A percentile compares a stretch with the other conserved stretches of the same genome.
Conservation (phyloP, 768 basidiomycete species). For the Hericium rajendrae region DNA sequence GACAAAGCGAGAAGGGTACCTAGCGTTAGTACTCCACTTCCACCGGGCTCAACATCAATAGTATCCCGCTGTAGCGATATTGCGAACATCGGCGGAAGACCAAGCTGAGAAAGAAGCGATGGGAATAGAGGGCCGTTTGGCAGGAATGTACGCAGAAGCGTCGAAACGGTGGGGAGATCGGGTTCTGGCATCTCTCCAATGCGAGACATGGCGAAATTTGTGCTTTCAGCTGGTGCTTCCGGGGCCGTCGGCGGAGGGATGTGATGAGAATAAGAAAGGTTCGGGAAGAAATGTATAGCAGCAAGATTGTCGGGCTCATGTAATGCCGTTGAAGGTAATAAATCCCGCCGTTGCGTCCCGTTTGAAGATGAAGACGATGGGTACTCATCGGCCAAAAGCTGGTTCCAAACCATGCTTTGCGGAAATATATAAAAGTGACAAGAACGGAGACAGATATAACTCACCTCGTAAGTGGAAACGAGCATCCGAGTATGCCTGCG, state of each 20-base stretch:
- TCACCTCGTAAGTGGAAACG: slow-evolving; percentile 67
- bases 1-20: slow-evolving; percentile 29
- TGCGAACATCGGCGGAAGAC: slow-evolving; percentile 31
- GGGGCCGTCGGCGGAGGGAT: not conserved
- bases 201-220: no score
- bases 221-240: not conserved
- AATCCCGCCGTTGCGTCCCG: no score
- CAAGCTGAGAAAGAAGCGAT: slow-evolving; percentile 21
- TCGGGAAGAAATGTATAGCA: slow-evolving; percentile 5
- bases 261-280: slow-evolving; percentile 6
- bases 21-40: slow-evolving; percentile 47
- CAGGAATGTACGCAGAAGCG: slow-evolving; percentile 20
- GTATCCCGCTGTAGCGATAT: slow-evolving; percentile 62
- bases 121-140: slow-evolving; percentile 26
- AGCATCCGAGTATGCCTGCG: slow-evolving; percentile 65
- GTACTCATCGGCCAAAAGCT: not conserved
- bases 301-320: not conserved
- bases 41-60: slow-evolving; percentile 58
- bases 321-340: not conserved
- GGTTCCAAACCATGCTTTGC: slow-evolving; percentile 13
- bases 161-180: not conserved
- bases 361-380: not conserved
- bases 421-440: not conserved
- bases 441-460: slow-evolving; percentile 2
- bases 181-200: not conserved